Evolutionary conservation across 2,329 filamentous ascomycete genomes (phyloP).

Genomic region (Colletotrichum lupini): DNA sequence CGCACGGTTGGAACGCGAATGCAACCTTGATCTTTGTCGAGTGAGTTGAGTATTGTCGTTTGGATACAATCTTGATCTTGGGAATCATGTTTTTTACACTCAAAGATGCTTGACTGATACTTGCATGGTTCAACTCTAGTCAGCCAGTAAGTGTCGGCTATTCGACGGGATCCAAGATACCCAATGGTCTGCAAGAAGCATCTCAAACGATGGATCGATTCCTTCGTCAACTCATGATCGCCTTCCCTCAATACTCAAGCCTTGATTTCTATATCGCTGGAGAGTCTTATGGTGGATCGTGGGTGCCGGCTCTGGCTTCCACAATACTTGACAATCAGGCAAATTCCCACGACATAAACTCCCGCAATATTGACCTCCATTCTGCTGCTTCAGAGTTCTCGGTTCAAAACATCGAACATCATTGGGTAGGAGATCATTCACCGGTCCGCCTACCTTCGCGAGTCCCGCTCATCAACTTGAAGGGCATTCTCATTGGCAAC

Average conservation of each 20-base stretch:
- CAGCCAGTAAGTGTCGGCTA: conserved; percentile 1
- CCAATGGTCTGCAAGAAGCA: conserved; percentile 2
- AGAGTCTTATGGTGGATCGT: conserved; percentile 5
- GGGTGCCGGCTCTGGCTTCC: not conserved
- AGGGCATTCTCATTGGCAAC: conserved; percentile 16
- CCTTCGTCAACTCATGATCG: not conserved
- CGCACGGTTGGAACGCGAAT: conserved; percentile 4
- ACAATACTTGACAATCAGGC: not conserved
- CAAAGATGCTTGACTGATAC: not conserved
- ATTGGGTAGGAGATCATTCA: not conserved
- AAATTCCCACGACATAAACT: not conserved
- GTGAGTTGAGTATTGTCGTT: not conserved
- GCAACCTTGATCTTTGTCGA: conserved; percentile 3
- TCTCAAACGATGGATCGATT: not conserved
- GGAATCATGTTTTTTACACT: not conserved
- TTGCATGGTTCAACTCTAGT: not conserved
- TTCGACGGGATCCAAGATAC: not conserved
- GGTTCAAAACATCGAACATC: not conserved
- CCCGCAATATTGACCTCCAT: not conserved
- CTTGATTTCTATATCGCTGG: conserved; percentile 6
- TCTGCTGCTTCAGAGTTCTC: not conserved
- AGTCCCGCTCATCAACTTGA: not conserved
- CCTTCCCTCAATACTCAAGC: not conserved
- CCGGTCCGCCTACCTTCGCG: not conserved
- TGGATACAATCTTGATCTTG: not conserved